Conservation (phyloP, 2,329 filamentous ascomycete species). For the Sarocladium brachiariae region DNA sequence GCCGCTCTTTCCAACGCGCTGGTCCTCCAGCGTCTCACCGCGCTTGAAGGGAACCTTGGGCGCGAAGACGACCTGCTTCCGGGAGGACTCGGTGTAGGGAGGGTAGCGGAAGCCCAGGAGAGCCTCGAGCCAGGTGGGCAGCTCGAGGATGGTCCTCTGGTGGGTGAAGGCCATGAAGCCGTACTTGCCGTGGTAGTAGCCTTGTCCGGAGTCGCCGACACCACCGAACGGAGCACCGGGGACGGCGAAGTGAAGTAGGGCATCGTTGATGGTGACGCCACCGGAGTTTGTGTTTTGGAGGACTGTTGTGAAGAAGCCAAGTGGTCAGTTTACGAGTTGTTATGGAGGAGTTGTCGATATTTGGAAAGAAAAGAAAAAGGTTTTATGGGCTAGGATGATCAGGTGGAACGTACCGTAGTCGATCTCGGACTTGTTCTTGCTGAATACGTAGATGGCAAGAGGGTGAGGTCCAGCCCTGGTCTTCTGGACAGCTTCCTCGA, state of each 20-base stretch:
- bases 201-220: slow-evolving; percentile 71
- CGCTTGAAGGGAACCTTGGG: neutral
- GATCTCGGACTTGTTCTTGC: neutral
- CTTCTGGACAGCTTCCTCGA: slow-evolving; percentile 5
- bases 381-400: neutral
- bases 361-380: no score
- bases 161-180: slow-evolving; percentile 64
- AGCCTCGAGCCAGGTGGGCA: slow-evolving; percentile 31
- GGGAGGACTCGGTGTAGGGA: slow-evolving; percentile 45
- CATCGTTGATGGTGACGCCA: slow-evolving; percentile 59
- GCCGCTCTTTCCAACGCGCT: neutral
- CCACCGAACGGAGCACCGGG: slow-evolving; percentile 74
- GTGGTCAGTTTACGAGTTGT: neutral
- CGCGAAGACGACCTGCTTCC: slow-evolving; percentile 26
- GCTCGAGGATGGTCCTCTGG: slow-evolving; percentile 28
- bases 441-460: slow-evolving; percentile 12
- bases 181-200: slow-evolving; percentile 71
- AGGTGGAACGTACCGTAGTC: neutral
- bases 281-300: slow-evolving; percentile 58
- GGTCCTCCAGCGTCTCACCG: neutral
- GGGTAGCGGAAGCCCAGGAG: slow-evolving; percentile 63
- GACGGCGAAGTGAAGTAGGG: slow-evolving; percentile 64
- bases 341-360: no score
- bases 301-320: no score
- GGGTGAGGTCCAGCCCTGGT: neutral